Base-by-base conservation (phyloP, 371 early-diverging fungal genomes). In the Circinella umbellata region DNA sequence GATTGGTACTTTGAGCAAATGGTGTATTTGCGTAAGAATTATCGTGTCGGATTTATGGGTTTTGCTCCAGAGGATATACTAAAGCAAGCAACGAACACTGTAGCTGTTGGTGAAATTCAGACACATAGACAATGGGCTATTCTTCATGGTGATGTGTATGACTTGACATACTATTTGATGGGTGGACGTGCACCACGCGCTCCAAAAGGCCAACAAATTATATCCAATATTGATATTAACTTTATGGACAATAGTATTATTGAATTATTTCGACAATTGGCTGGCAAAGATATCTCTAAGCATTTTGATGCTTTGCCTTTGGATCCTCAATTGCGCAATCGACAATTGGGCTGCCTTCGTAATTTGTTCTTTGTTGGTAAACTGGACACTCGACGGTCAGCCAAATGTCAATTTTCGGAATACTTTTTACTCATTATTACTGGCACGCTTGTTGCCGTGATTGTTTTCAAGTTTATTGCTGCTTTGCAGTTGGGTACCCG, bases 381-480 rank as follows among this genome's bases (percentile, higher is more conserved):
- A 15, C 74, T 97, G 42, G 97, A 97, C 80, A 86, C 89, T 59
- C 91, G 97, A 67, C 83, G 90, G 53, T 88, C 91, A 5, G 68
- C 86, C 57, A 87, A 86, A 70, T 98, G 98, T 78, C 86, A 89
- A 66, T 91, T 96, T 71, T 90, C 95, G 18, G 92, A 94, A 77
- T 95, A 92, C 84, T 86, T 96, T 42, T 76, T 96, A 42, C 80
- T 96, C 17, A 90, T 86, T 17, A 82, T 91, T 39, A 90, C 97
- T 6, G 80, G 86, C 15, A 77, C 96, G 60, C 78, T 98, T 67
- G 91, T 92, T 42, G 86, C 90, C 57, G 93, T 98, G 38, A 94
- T 98, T 63, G 80, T 93, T 55, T 88, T 97, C 83, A 97, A 97
- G 82, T 95, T 95, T 64, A 78, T 97, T 65, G 93, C 97, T 9